Percentiles rank a stretch among this genome's conserved stretches.
phyloP scores from a whole-genome alignment of 2,329 filamentous ascomycete genomes.

The Xenoacremonium recifei region DNA sequence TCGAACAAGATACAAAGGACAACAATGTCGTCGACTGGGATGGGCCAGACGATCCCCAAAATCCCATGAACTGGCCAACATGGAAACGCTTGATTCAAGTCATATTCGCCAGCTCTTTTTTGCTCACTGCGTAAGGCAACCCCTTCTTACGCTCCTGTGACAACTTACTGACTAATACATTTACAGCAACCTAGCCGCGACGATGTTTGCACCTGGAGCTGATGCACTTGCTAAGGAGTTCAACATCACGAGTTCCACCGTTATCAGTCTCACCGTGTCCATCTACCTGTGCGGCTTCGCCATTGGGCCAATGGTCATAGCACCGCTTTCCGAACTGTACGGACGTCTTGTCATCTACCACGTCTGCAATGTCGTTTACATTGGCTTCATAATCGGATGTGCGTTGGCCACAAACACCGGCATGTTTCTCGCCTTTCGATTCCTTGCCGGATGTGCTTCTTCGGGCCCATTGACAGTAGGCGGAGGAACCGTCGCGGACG shows the following conservation, averaged over 20 bases:
- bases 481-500: slow-evolving; percentile 62
- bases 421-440: slow-evolving; percentile 58
- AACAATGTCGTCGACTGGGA: slow-evolving; percentile 65
- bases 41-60: slow-evolving; percentile 64
- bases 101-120: slow-evolving; percentile 38
- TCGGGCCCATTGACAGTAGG: slow-evolving; percentile 62
- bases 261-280: slow-evolving; percentile 37
- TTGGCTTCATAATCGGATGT: slow-evolving; percentile 44
- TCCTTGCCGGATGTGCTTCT: slow-evolving; percentile 58
- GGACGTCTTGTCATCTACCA: slow-evolving; percentile 41
- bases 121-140: slow-evolving; percentile 15
- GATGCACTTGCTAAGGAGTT: slow-evolving; percentile 44
- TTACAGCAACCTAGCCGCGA: slow-evolving; percentile 13
- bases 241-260: slow-evolving; percentile 30
- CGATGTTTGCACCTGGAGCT: slow-evolving; percentile 46
- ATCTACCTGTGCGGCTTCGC: slow-evolving; percentile 44
- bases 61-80: slow-evolving; percentile 65
- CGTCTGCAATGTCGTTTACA: slow-evolving; percentile 44
- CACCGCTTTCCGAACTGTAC: slow-evolving; percentile 58
- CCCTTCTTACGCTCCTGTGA: slow-evolving; percentile 34
- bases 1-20: slow-evolving; percentile 11
- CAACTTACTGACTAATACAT: slow-evolving; percentile 7
- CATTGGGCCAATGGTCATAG: slow-evolving; percentile 60
- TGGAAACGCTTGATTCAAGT: slow-evolving; percentile 59
- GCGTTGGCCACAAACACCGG: slow-evolving; percentile 56